Evolutionary conservation across 2,329 filamentous ascomycete species (phyloP), one percentile per base, ranked within the genome.

Genomic region (Geosmithia putterillii): DNA sequence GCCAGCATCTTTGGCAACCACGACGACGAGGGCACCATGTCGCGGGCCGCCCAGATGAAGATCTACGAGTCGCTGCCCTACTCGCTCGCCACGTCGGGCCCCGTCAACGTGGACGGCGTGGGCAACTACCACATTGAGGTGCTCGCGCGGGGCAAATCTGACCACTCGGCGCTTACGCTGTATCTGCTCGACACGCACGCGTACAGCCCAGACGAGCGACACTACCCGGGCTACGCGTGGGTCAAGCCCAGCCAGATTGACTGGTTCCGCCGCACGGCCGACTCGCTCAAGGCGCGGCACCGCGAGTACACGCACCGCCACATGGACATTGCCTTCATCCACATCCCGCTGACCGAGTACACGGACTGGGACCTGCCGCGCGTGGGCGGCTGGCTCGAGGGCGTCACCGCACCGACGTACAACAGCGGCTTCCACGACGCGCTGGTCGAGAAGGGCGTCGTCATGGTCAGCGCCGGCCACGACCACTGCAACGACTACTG

Each of bases 401-500:
- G 78, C 17, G 83, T 92, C 14, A 96, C 90, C 1, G 90, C 92
- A 0, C 92, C 92, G 0, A 71, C 70, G 1, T 95, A 84, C 61
- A 98, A 98, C 60, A 86, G 86, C 10, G 83, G 86, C n/a, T 96
- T 98, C 67, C 83, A 83, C 48, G 83, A 95, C 57, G 90, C 87
- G 2, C 71, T 98, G 8, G 79, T 94, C 8, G 82, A 94, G 52
- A 79, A 94, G 60, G 86, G 86, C 28, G 73, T 98, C 28, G 73
- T 88, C 45, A 82, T 92, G 66, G 86, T 94, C 48, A 90, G 86
- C 54, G 94, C 86, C 56, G 90, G 90, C 58, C 90, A 96, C 59
- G 92, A 98, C 57, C 92, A 98, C 57, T 90, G 84, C 50, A 98
- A 98, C 58, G 92, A 98, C 57, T 96, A 95, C 61, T 98, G 92